These are phyloP conservation scores for Plectranthus barbatus DNA, from an alignment of 257 asterid species.

Conservation along the genomic window DNA sequence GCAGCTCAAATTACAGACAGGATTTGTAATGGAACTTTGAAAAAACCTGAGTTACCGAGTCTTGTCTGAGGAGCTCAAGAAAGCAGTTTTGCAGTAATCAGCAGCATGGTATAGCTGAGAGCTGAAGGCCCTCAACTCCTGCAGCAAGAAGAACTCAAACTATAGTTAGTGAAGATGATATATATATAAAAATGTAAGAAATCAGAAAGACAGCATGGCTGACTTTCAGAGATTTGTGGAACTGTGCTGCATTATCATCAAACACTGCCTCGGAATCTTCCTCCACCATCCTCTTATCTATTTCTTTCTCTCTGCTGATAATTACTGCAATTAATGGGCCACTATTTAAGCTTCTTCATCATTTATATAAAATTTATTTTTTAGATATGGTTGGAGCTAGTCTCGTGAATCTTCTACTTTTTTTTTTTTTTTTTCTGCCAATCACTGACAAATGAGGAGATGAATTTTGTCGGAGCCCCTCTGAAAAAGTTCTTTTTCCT, in stretches of 20 bases:
- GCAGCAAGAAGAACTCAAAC: not conserved
- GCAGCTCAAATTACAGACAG: not conserved
- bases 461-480: constrained; percentile 1
- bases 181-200: too few relatives aligned
- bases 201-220: not conserved
- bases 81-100: constrained; percentile 40
- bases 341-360: not conserved
- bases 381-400: not conserved
- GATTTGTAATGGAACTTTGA: not conserved
- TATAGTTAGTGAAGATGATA: not conserved
- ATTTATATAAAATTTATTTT: not conserved
- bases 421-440: not conserved
- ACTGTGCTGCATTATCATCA: constrained; percentile 24
- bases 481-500: not conserved
- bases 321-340: not conserved
- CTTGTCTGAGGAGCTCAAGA: constrained; percentile 30
- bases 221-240: constrained; percentile 44
- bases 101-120: constrained; percentile 63
- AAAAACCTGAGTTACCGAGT: constrained; percentile 16
- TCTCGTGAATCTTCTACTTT: not conserved
- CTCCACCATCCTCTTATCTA: constrained; percentile 13
- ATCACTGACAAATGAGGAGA: constrained; percentile 4
- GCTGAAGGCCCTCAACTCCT: constrained; percentile 53
- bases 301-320: not conserved
- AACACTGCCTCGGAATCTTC: not conserved